phyloP scores from a whole-genome alignment of 169 alveolate species.

The Plasmodium vivax region DNA sequence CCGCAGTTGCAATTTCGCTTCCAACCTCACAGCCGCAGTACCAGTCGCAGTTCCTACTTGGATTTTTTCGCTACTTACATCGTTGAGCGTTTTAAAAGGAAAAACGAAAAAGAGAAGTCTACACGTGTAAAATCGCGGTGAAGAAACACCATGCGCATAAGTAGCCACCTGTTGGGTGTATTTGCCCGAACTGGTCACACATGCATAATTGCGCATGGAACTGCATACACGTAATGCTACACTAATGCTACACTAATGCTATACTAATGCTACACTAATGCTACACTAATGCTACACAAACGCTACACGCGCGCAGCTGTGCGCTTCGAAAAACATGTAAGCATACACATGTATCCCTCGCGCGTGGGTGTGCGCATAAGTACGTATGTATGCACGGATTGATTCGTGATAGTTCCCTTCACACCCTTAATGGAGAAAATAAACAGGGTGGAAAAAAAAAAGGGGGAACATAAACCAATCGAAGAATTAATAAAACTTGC shows the following conservation, averaged over 20 bases:
- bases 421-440: neutral
- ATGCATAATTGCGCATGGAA: neutral
- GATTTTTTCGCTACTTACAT: neutral
- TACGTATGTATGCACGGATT: neutral
- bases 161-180: neutral
- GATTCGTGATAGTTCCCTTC: neutral
- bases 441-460: conserved; percentile 16
- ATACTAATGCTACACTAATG: too few species aligned
- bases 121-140: neutral
- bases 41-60: neutral
- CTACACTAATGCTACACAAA: neutral
- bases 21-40: neutral
- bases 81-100: neutral
- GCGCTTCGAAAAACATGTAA: neutral
- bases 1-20: neutral
- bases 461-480: neutral
- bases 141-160: conserved; percentile 9
- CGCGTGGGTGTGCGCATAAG: neutral
- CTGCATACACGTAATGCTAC: neutral
- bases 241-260: too few species aligned
- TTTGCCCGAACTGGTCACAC: neutral
- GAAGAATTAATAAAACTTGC: neutral
- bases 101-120: conserved; percentile 15
- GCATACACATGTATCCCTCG: neutral
- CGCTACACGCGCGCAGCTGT: neutral